Conservation (phyloP, 2,329 filamentous ascomycete species). For the Thielaviopsis ethacetica region DNA sequence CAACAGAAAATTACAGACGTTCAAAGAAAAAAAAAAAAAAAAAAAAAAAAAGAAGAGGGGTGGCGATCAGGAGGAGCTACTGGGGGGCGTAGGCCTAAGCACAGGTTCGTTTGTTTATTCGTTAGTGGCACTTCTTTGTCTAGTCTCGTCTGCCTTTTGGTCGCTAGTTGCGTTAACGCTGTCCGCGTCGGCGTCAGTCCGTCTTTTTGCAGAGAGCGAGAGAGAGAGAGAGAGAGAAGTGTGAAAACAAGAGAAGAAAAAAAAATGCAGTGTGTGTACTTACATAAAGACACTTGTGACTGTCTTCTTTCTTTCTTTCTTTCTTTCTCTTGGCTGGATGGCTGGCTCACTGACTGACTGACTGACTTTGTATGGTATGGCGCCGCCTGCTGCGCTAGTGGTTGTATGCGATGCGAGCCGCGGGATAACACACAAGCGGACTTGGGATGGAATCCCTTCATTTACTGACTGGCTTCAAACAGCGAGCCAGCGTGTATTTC, state of each 20-base stretch:
- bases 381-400: too few species aligned
- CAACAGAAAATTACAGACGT: not conserved
- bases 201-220: not conserved
- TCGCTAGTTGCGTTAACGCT: not conserved
- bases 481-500: too few species aligned
- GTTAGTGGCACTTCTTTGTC: not conserved
- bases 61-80: too few species aligned
- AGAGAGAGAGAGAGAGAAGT: not conserved
- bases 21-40: not conserved
- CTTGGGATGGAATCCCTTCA: too few species aligned
- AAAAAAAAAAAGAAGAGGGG: not conserved
- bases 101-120: too few species aligned
- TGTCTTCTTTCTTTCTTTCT: too few species aligned
- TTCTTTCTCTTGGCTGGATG: too few species aligned
- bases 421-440: too few species aligned
- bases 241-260: not conserved
- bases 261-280: not conserved
- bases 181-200: not conserved
- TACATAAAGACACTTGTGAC: not conserved
- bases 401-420: too few species aligned
- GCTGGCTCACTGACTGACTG: too few species aligned
- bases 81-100: not conserved
- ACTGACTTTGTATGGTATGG: too few species aligned
- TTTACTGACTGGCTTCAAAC: too few species aligned
- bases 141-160: not conserved